Evolutionary conservation across 768 basidiomycete genomes (phyloP), one percentile per base, ranked within the genome.

Genomic region (Suillus bovinus): DNA sequence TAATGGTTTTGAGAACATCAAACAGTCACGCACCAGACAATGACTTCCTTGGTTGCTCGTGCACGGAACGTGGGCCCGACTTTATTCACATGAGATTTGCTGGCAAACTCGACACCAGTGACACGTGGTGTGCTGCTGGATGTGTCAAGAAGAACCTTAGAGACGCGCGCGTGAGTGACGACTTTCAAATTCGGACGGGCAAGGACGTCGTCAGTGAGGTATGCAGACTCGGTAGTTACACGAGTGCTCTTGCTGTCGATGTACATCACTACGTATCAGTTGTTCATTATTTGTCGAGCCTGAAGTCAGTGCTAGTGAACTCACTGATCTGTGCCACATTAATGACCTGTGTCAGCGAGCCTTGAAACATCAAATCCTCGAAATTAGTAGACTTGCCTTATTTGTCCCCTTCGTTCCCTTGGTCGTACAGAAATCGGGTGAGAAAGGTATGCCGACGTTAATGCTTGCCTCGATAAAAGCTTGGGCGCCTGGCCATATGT

Each of bases 141-240:
- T 16, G 69, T 73, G 22, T 87, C 82, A 64, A 88, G 86, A 4
- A 89, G 59, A 16, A 92, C 71, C 34, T 79, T 82, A 14, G 86
- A 88, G 3, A 83, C 87, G 8, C 79, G 79, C 0, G 87, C 83
- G 54, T 80, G 74, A 24, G 82, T 81, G 3, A 81, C 81, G 22
- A 92, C 83, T 31, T 78, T 87, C 29, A 92, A 78, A 64, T 91
- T 91, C 7, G 83, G 83, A 41, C 90, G 79, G 5, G 79, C 77
- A 6, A 91, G 79, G 4, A 90, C 89, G 0, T 85, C 78, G 1
- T 80, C 73, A 0, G 88, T 90, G 38, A 91, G 80, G 68, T 91
- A 91, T 0, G 87, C 87, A 2, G 81, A 75, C 68, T 90, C 88
- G 1, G 86, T 79, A 1, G 88, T 86, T 8, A 87, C 86, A 0